Conservation (phyloP, 164 flowering plant genomes). For the Magnolia kwangsiensis region DNA sequence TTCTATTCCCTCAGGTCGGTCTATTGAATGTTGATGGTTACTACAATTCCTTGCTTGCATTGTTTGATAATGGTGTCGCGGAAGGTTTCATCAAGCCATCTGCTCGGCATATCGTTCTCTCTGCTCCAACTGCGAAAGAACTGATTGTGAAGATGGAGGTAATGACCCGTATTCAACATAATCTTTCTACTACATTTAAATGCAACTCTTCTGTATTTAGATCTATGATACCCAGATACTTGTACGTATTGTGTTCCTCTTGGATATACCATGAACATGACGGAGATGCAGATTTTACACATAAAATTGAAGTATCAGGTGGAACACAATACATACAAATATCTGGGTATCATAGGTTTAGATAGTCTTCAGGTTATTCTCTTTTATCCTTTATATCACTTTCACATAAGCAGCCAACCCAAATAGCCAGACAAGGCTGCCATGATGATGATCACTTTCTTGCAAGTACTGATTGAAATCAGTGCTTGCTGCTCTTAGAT, state of each 20-base stretch:
- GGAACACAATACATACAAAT: too few relatives aligned
- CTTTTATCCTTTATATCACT: too few relatives aligned
- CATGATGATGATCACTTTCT: too few relatives aligned
- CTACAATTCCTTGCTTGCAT: slow-evolving; percentile 66
- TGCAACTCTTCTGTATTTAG: too few relatives aligned
- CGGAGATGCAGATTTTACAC: neutral
- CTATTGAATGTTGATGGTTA: slow-evolving; percentile 88
- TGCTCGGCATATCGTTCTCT: slow-evolving; percentile 70
- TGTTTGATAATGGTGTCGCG: slow-evolving; percentile 78
- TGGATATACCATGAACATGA: neutral
- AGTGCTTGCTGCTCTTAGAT: neutral
- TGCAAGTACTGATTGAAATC: neutral
- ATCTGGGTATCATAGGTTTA: neutral
- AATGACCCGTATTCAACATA: neutral
- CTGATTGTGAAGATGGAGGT: slow-evolving; percentile 79
- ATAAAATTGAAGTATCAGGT: too few relatives aligned
- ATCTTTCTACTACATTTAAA: too few relatives aligned
- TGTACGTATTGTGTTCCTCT: too few relatives aligned
- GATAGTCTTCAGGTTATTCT: too few relatives aligned
- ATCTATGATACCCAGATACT: neutral
- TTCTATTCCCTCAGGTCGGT: slow-evolving; percentile 51
- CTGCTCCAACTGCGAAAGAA: slow-evolving; percentile 82
- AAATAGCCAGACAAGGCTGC: too few relatives aligned
- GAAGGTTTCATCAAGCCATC: slow-evolving; percentile 90
- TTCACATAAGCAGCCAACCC: too few relatives aligned